Conservation (phyloP, 345 rosid species). For the Brassica napus region DNA sequence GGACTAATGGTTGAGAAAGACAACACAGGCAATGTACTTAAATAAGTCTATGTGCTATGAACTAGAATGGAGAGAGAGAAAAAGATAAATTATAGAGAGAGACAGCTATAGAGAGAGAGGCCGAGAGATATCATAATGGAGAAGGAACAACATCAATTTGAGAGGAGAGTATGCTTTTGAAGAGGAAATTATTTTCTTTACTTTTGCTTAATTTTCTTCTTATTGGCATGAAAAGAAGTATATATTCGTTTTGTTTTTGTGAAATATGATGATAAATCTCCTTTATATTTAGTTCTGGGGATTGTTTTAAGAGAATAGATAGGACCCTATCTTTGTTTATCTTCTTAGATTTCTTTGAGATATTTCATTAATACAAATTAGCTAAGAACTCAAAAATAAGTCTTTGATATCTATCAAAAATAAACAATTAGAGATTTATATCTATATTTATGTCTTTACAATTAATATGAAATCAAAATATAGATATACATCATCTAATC, state of each 20-base stretch:
- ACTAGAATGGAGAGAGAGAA: slow-evolving; percentile 30
- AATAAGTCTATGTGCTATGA: slow-evolving; percentile 46
- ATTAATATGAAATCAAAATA: not conserved
- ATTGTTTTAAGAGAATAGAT: not conserved
- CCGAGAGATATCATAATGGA: slow-evolving; percentile 22
- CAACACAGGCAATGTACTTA: slow-evolving; percentile 50
- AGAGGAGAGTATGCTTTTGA: slow-evolving; percentile 14
- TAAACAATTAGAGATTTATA: not conserved
- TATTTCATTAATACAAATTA: not conserved
- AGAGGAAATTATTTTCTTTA: not conserved
- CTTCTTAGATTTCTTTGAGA: slow-evolving; percentile 22
- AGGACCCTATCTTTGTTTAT: slow-evolving; percentile 15
- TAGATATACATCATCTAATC: not conserved
- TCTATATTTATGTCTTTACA: not conserved
- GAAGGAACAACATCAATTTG: slow-evolving; percentile 28
- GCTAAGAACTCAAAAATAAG: slow-evolving; percentile 11
- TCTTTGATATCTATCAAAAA: slow-evolving; percentile 16
- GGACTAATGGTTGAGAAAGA: slow-evolving; percentile 58
- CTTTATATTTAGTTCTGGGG: slow-evolving; percentile 7
- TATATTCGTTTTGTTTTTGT: slow-evolving; percentile 3
- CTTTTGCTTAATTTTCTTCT: not conserved
- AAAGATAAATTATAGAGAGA: slow-evolving; percentile 1
- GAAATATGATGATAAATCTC: not conserved
- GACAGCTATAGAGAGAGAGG: slow-evolving; percentile 20
- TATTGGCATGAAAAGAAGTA: not conserved